phyloP scores from a whole-genome alignment of 176 grass and related monocot species.

The Bromus sterilis region DNA sequence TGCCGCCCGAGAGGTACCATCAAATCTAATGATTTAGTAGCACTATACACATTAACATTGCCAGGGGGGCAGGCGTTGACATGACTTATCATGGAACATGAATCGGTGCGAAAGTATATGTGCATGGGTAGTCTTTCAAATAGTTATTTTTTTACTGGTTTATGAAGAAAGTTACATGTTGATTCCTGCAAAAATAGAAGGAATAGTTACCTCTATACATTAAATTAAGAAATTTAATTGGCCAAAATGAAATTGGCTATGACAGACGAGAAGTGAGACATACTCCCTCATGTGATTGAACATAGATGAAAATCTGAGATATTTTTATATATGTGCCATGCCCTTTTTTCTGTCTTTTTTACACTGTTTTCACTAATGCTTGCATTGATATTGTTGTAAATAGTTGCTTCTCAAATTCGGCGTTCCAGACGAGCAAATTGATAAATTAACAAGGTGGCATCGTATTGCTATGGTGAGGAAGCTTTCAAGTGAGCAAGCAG shows the following conservation, averaged over 20 bases:
- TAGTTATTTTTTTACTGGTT: not conserved
- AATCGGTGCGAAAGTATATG: not conserved
- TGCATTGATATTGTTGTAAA: slow-evolving; percentile 12
- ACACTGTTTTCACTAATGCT: not conserved
- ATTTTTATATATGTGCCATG: not conserved
- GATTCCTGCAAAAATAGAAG: not conserved
- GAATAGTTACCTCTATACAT: not conserved
- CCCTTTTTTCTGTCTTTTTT: slow-evolving; percentile 6
- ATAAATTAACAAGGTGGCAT: slow-evolving; percentile 97
- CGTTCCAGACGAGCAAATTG: slow-evolving; percentile 92
- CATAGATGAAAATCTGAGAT: not conserved
- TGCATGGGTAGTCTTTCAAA: slow-evolving; percentile 5
- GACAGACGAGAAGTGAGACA: not conserved
- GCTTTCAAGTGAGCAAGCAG: slow-evolving; percentile 93
- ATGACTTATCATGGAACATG: slow-evolving; percentile 2
- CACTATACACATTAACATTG: slow-evolving; percentile 1
- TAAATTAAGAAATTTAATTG: not conserved
- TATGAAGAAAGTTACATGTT: not conserved
- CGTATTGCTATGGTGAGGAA: slow-evolving; percentile 93
- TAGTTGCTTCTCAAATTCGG: slow-evolving; percentile 94
- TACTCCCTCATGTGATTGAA: not conserved
- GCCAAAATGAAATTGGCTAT: not conserved
- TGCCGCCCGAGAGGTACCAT: slow-evolving; percentile 92
- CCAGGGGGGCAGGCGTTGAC: not conserved
- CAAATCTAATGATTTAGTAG: slow-evolving; percentile 10